Conservation (phyloP, 768 basidiomycete genomes). For the Lactarius trivialis region DNA sequence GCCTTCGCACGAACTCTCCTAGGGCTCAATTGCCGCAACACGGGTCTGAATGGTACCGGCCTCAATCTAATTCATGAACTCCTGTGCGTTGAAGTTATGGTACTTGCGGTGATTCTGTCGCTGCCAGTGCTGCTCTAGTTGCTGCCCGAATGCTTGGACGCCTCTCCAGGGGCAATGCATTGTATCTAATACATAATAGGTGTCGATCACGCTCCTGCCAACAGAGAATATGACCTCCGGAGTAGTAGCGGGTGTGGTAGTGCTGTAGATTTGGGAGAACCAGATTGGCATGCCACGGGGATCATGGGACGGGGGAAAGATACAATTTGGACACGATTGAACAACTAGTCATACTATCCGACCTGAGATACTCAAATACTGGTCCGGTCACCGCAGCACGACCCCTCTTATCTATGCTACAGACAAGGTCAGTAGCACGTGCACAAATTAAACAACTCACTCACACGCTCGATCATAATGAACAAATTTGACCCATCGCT, state of each 20-base stretch:
- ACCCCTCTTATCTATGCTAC: too few relatives aligned
- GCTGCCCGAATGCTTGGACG: background rate
- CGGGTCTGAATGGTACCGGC: too few relatives aligned
- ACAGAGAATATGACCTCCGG: accelerated
- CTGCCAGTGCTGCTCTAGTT: background rate
- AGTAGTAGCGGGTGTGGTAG: background rate
- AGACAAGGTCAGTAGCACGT: too few relatives aligned
- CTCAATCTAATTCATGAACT: background rate
- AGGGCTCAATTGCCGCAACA: background rate
- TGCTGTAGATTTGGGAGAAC: background rate
- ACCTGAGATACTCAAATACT: too few relatives aligned
- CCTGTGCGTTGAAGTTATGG: background rate
- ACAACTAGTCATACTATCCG: too few relatives aligned
- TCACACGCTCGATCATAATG: too few relatives aligned
- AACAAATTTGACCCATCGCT: too few relatives aligned
- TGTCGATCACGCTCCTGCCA: background rate
- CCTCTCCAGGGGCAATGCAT: background rate
- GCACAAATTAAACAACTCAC: too few relatives aligned
- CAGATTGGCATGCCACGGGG: background rate
- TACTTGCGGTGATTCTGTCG: background rate
- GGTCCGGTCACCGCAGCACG: too few relatives aligned
- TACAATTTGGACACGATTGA: too few relatives aligned
- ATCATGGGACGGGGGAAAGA: background rate
- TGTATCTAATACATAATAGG: background rate
- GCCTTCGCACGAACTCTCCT: background rate